Evolutionary conservation across 192 early-diverging fungal species (phyloP).

Genomic region (Coemansia sp.): DNA sequence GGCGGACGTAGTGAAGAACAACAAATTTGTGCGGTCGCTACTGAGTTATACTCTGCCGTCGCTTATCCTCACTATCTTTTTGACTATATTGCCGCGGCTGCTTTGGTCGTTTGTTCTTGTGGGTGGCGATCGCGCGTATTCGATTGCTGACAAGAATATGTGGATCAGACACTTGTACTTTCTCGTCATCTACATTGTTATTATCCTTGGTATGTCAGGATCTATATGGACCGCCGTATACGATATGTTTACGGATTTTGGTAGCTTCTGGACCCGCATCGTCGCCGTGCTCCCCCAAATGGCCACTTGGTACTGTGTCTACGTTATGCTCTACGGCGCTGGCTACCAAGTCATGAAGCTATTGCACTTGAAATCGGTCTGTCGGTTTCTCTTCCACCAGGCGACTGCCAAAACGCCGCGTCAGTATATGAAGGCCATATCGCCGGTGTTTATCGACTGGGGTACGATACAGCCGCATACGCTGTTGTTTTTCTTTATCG

Average conservation of each 20-base stretch:
- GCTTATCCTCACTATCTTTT: conserved; percentile 68
- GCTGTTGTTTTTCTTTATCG: conserved; percentile 71
- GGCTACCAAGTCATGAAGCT: conserved; percentile 67
- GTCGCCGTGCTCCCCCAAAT: conserved; percentile 67
- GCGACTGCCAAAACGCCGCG: conserved; percentile 63
- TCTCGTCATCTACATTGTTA: conserved; percentile 70
- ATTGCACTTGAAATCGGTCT: conserved; percentile 63
- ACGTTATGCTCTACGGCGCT: conserved; percentile 71
- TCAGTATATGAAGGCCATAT: conserved; percentile 70
- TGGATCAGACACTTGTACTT: conserved; percentile 69
- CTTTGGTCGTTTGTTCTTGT: conserved; percentile 53
- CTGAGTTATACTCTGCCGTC: conserved; percentile 73
- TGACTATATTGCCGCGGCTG: conserved; percentile 68
- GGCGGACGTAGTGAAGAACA: conserved; percentile 58
- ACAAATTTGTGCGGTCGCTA: conserved; percentile 60
- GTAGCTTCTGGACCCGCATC: conserved; percentile 60
- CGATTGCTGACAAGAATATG: conserved; percentile 49
- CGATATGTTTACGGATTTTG: conserved; percentile 67
- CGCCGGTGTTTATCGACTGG: conserved; percentile 69
- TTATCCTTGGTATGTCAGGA: conserved; percentile 71
- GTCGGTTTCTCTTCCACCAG: conserved; percentile 51
- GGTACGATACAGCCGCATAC: conserved; percentile 69
- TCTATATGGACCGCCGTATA: conserved; percentile 63
- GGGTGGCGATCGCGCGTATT: conserved; percentile 49
- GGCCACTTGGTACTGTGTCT: conserved; percentile 77